phyloP scores from a whole-genome alignment of 345 rosid species.

The Corchorus capsularis region DNA sequence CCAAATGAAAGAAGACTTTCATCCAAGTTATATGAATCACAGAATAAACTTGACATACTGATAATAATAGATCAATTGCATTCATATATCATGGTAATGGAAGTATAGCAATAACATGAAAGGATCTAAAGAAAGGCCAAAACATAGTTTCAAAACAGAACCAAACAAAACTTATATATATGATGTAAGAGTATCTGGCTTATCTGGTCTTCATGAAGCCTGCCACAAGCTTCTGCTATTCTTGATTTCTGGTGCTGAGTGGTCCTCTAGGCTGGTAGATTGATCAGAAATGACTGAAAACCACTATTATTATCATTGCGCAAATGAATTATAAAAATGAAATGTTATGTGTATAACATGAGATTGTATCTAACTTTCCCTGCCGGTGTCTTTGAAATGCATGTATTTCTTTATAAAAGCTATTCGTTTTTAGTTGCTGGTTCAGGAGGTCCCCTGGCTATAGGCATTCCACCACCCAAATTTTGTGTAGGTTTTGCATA shows the following conservation, averaged over 20 bases:
- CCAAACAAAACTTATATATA: not conserved
- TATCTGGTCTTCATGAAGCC: not conserved
- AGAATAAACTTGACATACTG: not conserved
- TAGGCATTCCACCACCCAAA: constrained; percentile 47
- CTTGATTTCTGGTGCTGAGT: not conserved
- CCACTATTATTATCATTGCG: not conserved
- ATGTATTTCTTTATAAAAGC: not conserved
- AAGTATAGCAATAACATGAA: not conserved
- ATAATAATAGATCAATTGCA: not conserved
- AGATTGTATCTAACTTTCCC: constrained; percentile 1
- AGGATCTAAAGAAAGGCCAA: not conserved
- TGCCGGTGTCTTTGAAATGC: not conserved
- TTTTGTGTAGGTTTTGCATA: constrained; percentile 59
- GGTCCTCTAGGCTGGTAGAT: not conserved
- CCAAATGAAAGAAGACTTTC: not conserved
- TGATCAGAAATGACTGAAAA: constrained; percentile 12
- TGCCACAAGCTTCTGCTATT: not conserved
- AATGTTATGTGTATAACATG: not conserved
- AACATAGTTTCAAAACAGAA: not conserved
- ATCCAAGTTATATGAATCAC: not conserved
- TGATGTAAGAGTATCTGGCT: not conserved
- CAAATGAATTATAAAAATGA: not conserved
- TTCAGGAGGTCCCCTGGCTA: constrained; percentile 87
- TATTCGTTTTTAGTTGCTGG: not conserved
- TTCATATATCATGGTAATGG: not conserved